Evolutionary conservation across 2,329 filamentous ascomycete species (phyloP).

Genomic region (Elsinoe batatas): DNA sequence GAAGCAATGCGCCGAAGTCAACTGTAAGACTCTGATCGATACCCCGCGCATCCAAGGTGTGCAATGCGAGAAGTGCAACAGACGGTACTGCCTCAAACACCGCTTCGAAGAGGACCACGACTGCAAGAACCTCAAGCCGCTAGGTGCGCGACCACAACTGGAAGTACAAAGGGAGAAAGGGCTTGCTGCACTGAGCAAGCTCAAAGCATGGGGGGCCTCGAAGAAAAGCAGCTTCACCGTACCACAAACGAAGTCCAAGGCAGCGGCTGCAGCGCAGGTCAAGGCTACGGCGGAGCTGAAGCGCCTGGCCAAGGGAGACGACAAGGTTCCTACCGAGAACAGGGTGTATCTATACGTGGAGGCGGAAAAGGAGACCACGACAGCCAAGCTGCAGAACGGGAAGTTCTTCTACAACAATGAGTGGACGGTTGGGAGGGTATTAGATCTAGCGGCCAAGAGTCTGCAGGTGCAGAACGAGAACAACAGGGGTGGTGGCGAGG

Average conservation of each 20-base stretch:
- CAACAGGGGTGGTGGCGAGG: slow-evolving; percentile 64
- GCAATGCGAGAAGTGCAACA: slow-evolving; percentile 61
- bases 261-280: slow-evolving; percentile 53
- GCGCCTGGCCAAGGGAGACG: slow-evolving; percentile 80
- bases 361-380: slow-evolving; percentile 76
- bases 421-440: slow-evolving; percentile 78
- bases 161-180: slow-evolving; percentile 53
- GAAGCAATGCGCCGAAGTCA: slow-evolving; percentile 56
- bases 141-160: slow-evolving; percentile 40
- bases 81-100: slow-evolving; percentile 69
- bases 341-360: slow-evolving; percentile 86
- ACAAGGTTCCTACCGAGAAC: slow-evolving; percentile 69
- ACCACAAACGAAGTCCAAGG: slow-evolving; percentile 42
- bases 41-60: slow-evolving; percentile 58
- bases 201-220: slow-evolving; percentile 70
- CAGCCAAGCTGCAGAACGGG: slow-evolving; percentile 64
- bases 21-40: slow-evolving; percentile 62
- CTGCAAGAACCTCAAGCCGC: slow-evolving; percentile 62
- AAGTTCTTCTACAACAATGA: slow-evolving; percentile 48
- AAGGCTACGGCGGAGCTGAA: slow-evolving; percentile 70
- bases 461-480: slow-evolving; percentile 78
- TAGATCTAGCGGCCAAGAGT: slow-evolving; percentile 67
- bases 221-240: slow-evolving; percentile 38
- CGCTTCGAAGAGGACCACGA: slow-evolving; percentile 71
- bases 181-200: slow-evolving; percentile 61